These are phyloP conservation scores for Fulvia fulva DNA, from an alignment of 2,329 filamentous ascomycete species.

Conservation along the genomic window DNA sequence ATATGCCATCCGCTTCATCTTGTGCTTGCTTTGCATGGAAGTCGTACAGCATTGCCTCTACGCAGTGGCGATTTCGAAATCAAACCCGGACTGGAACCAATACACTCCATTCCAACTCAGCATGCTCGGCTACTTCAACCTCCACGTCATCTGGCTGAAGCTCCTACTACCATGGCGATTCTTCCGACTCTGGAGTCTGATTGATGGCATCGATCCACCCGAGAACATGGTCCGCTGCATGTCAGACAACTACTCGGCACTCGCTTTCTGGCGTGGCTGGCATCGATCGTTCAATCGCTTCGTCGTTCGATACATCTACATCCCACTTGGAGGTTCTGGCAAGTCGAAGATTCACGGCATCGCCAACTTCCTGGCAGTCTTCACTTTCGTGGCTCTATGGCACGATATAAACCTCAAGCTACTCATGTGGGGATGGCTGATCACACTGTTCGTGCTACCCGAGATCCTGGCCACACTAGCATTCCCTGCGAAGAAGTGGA, in stretches of 20 bases:
- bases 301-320: constrained; percentile 88
- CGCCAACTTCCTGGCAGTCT: constrained; percentile 75
- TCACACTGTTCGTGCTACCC: constrained; percentile 89
- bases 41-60: constrained; percentile 88
- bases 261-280: constrained; percentile 95
- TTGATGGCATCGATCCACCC: constrained; percentile 88
- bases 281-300: constrained; percentile 93
- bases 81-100: constrained; percentile 70
- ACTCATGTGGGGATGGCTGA: constrained; percentile 94
- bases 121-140: constrained; percentile 90
- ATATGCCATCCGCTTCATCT: constrained; percentile 77
- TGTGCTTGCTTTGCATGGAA: constrained; percentile 85
- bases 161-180: constrained; percentile 96
- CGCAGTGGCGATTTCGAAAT: constrained; percentile 84
- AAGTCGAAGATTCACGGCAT: constrained; percentile 56
- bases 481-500: constrained; percentile 73
- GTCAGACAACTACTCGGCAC: constrained; percentile 85
- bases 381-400: constrained; percentile 97
- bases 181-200: constrained; percentile 91
- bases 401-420: constrained; percentile 91
- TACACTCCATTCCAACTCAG: constrained; percentile 86
- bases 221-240: constrained; percentile 99
- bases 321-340: constrained; percentile 74
- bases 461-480: constrained; percentile 69
- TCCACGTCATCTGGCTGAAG: constrained; percentile 97